phyloP scores from a whole-genome alignment of 2,329 filamentous ascomycete species.

The Cordyceps fumosorosea region DNA sequence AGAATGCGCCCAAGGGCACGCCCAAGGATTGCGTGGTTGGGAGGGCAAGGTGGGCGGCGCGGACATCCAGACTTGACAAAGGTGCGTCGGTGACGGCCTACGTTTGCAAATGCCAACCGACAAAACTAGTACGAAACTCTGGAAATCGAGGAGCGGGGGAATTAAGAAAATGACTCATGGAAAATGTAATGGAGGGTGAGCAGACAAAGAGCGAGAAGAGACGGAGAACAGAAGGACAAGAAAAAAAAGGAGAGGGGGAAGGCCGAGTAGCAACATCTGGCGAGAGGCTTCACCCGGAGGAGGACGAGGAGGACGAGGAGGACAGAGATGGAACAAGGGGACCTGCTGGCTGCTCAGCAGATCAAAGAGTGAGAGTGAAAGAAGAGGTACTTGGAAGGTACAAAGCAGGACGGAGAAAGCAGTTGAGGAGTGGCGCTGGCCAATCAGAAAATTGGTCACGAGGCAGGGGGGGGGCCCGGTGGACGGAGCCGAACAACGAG shows the following conservation, averaged over 20 bases:
- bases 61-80: not conserved
- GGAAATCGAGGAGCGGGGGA: constrained; percentile 15
- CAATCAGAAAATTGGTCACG: constrained; percentile 35
- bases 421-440: constrained; percentile 21
- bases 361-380: constrained; percentile 4
- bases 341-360: constrained; percentile 2
- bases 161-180: constrained; percentile 25
- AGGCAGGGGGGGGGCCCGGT: constrained; percentile 19
- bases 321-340: constrained; percentile 4
- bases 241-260: constrained; percentile 15
- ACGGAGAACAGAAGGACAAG: constrained; percentile 18
- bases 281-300: constrained; percentile 12
- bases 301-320: not conserved
- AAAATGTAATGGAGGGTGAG: constrained; percentile 24
- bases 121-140: constrained; percentile 20
- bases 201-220: not conserved
- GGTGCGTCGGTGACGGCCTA: not conserved
- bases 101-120: not conserved
- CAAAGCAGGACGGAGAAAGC: too few relatives aligned
- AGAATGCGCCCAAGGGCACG: constrained; percentile 28
- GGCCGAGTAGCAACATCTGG: constrained; percentile 14
- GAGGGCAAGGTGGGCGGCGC: constrained; percentile 3
- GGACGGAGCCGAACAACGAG: not conserved
- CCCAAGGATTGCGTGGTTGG: constrained; percentile 10
- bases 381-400: not conserved